Base-by-base conservation (phyloP, 2,329 filamentous ascomycete genomes). In the Graphilbum fragrans region DNA sequence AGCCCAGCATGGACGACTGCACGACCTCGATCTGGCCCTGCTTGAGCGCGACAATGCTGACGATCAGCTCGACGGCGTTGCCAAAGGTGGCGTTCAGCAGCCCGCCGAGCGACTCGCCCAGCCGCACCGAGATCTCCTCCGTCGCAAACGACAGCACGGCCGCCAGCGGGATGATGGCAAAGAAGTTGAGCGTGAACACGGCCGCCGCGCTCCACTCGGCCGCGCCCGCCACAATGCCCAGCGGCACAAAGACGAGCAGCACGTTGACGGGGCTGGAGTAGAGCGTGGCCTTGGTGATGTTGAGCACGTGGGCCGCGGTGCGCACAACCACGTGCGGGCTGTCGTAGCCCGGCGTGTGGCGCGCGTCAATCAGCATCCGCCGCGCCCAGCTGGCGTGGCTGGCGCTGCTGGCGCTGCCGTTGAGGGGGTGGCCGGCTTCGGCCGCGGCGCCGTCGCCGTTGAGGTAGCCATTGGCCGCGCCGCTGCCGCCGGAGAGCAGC, bases 1-100 rank as follows among this genome's bases (percentile, higher is more conserved):
- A 88, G 40, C 88, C 88, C 47, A 95, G 85, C 33, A 96, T 69
- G 0, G 88, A 95, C 0, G 88, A 92, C 60, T 95, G 86, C 5
- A 95, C 87, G 45, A 96, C 93, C 31, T 81, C 64, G 22, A 93
- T 93, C 63, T 96, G 83, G 48, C 79, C 77, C 52, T 92, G 78
- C 50, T 70, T 77, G 36, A 98, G 72, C 17, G 92, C 92, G 49
- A 96, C 82, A 52, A 96, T 90, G 58, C 86, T 94, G 59, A 82
- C 82, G 63, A 86, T 86, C 49, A 88, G 61, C 58, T 88, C 83
- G 39, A 88, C 82, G 14, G 81, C 82, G 60, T 86, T 87, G 52
- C 82, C 82, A 59, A 86, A 86, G 1, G 82, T 86, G 22, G 82
- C 81, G 57, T 86, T 86, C 45, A 84, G 67, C 47, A 85, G 59